Evolutionary conservation across 1,139 yeast species (phyloP), one percentile per base, ranked within the genome.

Genomic region (Trichomonascaceae sp.): DNA sequence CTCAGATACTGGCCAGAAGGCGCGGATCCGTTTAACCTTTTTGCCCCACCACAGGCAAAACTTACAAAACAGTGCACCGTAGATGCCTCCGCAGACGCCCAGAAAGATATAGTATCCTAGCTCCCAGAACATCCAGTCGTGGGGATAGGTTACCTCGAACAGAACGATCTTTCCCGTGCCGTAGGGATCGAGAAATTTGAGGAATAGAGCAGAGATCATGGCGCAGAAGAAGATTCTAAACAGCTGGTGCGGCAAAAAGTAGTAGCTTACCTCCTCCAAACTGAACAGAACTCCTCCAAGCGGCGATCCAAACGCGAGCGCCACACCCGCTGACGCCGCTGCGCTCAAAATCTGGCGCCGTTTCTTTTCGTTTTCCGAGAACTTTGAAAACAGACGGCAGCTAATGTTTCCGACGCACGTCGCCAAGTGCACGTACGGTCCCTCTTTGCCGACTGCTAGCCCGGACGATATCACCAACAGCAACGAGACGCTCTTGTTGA

Each of bases 401-500:
- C 68, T 51, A 27, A 75, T 64, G 47, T 75, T 75, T 1, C 81
- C 82, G 11, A 73, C 74, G 44, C 77, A 71, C 1, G 80, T 68
- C 0, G 84, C 79, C 37, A 75, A 62, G 51, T 76, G 84, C 22
- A 76, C 84, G 50, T 71, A 74, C 0, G 84, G 84, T 2, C 80
- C 84, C 44, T 76, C 84, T 54, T 76, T 76, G 1, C 84, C 84
- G 14, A 76, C 58, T 13, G 74, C 60, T 59, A 75, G 58, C 0
- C 82, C 82, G 0, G 80, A 72, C 0, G 80, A 77, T 35, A 76
- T 73, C 2, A 79, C 74, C 26, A 74, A 60, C 2, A 73, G 59
- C 27, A 74, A 52, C 0, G 74, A 71, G 3, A 62, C 43, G 0
- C 75, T 61, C 49, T 74, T 74, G 36, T 69, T 59, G 20, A 71